phyloP scores from a whole-genome alignment of 2,329 filamentous ascomycete species.

The Bisporella sp. region DNA sequence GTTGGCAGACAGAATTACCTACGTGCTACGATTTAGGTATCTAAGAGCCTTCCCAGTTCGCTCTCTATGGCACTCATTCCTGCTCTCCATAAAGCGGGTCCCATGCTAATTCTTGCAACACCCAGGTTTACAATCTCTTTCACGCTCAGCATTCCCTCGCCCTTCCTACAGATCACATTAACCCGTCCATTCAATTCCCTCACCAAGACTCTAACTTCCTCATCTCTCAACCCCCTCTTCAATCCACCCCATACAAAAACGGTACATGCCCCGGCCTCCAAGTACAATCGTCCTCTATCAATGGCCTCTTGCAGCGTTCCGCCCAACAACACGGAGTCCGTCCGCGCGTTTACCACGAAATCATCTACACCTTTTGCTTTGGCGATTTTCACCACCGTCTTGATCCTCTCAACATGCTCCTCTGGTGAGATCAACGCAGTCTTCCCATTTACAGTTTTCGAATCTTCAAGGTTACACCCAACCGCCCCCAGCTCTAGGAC shows the following conservation, averaged over 20 bases:
- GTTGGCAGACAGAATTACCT: not conserved
- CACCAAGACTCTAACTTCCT: conserved; percentile 41
- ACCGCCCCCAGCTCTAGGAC: conserved; percentile 45
- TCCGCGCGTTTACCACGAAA: conserved; percentile 52
- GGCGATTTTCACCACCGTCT: conserved; percentile 35
- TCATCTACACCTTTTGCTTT: conserved; percentile 41
- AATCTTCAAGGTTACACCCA: conserved; percentile 55
- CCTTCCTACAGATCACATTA: conserved; percentile 37
- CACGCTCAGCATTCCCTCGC: conserved; percentile 34
- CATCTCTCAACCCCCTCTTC: conserved; percentile 33
- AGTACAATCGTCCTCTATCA: conserved; percentile 46
- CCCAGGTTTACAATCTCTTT: conserved; percentile 40
- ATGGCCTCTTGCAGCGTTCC: conserved; percentile 36
- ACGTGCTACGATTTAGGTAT: not conserved
- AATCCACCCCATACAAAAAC: conserved; percentile 54
- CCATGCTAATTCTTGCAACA: conserved; percentile 48
- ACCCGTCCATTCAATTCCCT: conserved; percentile 41
- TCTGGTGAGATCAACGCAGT: conserved; percentile 29
- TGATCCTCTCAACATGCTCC: conserved; percentile 42
- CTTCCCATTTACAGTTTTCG: conserved; percentile 19
- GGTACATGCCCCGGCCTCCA: conserved; percentile 50
- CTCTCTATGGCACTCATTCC: conserved; percentile 27
- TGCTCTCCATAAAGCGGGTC: conserved; percentile 37
- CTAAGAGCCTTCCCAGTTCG: conserved; percentile 4
- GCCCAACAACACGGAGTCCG: conserved; percentile 41